Evolutionary conservation across 2,329 filamentous ascomycete genomes (phyloP).

Genomic region (Coleophoma cylindrospora): DNA sequence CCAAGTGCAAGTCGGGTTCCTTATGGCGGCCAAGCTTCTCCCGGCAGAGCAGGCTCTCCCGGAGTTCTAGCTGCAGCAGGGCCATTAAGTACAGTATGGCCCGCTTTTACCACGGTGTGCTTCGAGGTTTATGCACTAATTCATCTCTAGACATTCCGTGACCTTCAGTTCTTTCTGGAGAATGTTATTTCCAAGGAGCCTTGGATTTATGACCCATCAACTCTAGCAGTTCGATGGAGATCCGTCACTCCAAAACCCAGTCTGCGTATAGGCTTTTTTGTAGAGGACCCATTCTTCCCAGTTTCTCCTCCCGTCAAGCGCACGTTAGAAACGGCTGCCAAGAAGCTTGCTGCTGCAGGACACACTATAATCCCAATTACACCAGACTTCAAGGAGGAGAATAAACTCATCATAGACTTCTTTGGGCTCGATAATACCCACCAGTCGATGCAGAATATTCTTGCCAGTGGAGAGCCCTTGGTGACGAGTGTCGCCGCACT

Average conservation of each 20-base stretch:
- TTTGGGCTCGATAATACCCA: conserved; percentile 6
- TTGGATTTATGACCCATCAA: conserved; percentile 39
- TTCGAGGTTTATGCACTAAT: too few species aligned
- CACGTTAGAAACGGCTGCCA: conserved; percentile 34
- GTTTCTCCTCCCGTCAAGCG: conserved; percentile 45
- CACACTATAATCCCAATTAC: conserved; percentile 33
- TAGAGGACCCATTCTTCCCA: conserved; percentile 40
- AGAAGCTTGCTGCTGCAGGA: conserved; percentile 34
- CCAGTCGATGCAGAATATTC: conserved; percentile 2
- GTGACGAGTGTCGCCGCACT: conserved; percentile 33
- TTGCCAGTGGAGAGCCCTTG: conserved; percentile 32
- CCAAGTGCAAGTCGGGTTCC: conserved; percentile 18
- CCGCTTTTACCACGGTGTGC: too few species aligned
- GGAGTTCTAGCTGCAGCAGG: conserved; percentile 34
- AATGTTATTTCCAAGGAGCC: conserved; percentile 33
- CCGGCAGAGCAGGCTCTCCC: conserved; percentile 5
- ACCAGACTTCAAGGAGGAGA: conserved; percentile 14
- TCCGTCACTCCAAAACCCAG: conserved; percentile 13
- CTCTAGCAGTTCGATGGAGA: conserved; percentile 41
- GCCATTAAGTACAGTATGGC: conserved; percentile 30
- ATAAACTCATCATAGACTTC: conserved; percentile 1
- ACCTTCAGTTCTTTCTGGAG: conserved; percentile 35
- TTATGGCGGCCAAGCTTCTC: conserved; percentile 5
- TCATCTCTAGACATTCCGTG: conserved; percentile 25
- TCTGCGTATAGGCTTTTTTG: conserved; percentile 42